These are phyloP conservation scores for Xylariaceae sp. DNA, from an alignment of 2,329 filamentous ascomycete species.

Conservation along the genomic window DNA sequence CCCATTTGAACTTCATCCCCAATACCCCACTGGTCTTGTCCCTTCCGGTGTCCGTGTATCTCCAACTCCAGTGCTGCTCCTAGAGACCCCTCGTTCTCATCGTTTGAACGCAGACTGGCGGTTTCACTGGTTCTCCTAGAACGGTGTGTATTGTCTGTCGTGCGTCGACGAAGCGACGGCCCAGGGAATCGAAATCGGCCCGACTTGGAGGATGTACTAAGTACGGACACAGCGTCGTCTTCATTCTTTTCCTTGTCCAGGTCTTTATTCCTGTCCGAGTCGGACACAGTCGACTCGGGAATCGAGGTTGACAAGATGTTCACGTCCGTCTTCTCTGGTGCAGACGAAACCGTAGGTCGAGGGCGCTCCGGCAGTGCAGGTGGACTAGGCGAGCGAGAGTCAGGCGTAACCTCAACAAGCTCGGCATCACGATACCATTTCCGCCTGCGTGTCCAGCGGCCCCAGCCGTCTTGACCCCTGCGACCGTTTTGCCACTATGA, in stretches of 20 bases:
- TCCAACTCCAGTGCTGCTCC: conserved; percentile 41
- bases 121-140: conserved; percentile 38
- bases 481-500: conserved; percentile 82
- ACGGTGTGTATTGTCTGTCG: conserved; percentile 26
- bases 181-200: conserved; percentile 19
- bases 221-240: conserved; percentile 24
- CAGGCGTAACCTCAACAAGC: conserved; percentile 66
- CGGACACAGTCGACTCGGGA: conserved; percentile 12
- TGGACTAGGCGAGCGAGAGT: conserved; percentile 16
- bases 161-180: conserved; percentile 19
- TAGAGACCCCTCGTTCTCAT: conserved; percentile 20
- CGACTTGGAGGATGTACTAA: conserved; percentile 28
- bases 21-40: conserved; percentile 67
- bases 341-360: conserved; percentile 17
- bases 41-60: conserved; percentile 49
- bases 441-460: conserved; percentile 82
- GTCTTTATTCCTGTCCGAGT: conserved; percentile 3
- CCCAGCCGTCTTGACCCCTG: conserved; percentile 84
- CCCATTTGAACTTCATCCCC: conserved; percentile 83
- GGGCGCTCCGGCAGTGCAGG: conserved; percentile 25
- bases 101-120: conserved; percentile 34
- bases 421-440: conserved; percentile 98
- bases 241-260: conserved; percentile 14
- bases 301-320: conserved; percentile 8
- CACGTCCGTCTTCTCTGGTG: conserved; percentile 12